Conservation (phyloP, 805 yeast species). For the Kazachstania bromeliacearum region DNA sequence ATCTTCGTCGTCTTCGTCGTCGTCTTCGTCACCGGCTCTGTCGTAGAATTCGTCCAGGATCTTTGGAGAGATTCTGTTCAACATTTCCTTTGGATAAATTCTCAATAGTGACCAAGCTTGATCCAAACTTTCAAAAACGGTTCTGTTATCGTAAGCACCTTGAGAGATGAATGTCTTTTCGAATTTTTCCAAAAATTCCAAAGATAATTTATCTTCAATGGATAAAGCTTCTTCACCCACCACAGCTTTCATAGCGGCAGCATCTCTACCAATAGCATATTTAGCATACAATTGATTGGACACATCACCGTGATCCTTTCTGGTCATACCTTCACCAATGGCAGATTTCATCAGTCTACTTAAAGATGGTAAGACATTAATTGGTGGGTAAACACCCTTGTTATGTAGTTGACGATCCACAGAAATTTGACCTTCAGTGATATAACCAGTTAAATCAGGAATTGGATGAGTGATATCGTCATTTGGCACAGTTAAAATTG, state of each 20-base stretch:
- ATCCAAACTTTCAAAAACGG: constrained; percentile 89
- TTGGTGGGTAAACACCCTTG: constrained; percentile 98
- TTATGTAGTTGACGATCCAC: constrained; percentile 93
- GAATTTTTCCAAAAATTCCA: constrained; percentile 95
- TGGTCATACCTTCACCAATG: constrained; percentile 99
- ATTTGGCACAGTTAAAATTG: constrained; percentile 98
- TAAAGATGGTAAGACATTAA: constrained; percentile 93
- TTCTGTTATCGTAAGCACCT: constrained; percentile 95
- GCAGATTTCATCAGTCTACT: constrained; percentile 99
- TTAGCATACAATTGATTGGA: constrained; percentile 98
- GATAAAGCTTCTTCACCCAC: constrained; percentile 99
- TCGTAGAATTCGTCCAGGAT: constrained; percentile 92
- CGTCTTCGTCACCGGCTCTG: constrained; percentile 63
- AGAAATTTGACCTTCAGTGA: constrained; percentile 97
- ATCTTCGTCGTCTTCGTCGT: constrained; percentile 37
- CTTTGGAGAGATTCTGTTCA: constrained; percentile 97
- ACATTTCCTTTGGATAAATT: constrained; percentile 97
- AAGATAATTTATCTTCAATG: constrained; percentile 91
- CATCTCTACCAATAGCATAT: constrained; percentile 99
- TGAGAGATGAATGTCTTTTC: constrained; percentile 92
- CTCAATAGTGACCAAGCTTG: constrained; percentile 97
- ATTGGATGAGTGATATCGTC: constrained; percentile 99
- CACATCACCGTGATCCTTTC: constrained; percentile 99
- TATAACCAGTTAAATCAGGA: constrained; percentile 99
- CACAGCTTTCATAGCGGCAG: constrained; percentile 99